phyloP scores from a whole-genome alignment of 2,329 filamentous ascomycete species.

The Neodidymelliopsis sp. region DNA sequence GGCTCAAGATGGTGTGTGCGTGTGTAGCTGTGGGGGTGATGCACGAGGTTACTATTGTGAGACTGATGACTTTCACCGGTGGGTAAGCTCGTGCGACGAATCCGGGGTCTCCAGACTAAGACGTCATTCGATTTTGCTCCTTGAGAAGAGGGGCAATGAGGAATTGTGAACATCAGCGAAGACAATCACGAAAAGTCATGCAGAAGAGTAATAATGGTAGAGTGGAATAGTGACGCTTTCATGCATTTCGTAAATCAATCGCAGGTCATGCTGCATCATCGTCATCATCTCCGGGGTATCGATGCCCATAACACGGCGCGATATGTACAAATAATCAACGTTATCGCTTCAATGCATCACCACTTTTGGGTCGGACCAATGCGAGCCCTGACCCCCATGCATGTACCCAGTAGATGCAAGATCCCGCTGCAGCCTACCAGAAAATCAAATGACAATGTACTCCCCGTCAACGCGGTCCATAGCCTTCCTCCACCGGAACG shows the following conservation, averaged over 20 bases:
- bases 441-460: slow-evolving; percentile 58
- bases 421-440: slow-evolving; percentile 18
- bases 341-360: slow-evolving; percentile 17
- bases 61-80: slow-evolving; percentile 8
- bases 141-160: background rate
- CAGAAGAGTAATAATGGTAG: background rate
- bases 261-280: slow-evolving; percentile 16
- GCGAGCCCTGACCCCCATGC: slow-evolving; percentile 17
- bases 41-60: slow-evolving; percentile 6
- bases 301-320: slow-evolving; percentile 12
- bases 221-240: slow-evolving; percentile 18
- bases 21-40: slow-evolving; percentile 8
- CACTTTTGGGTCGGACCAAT: slow-evolving; percentile 16
- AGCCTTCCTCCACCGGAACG: slow-evolving; percentile 59
- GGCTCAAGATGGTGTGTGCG: background rate
- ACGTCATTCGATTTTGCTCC: slow-evolving; percentile 2
- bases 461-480: slow-evolving; percentile 60
- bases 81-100: slow-evolving; percentile 1
- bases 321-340: slow-evolving; percentile 16
- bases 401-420: slow-evolving; percentile 20
- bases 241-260: slow-evolving; percentile 17
- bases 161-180: background rate
- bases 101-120: background rate
- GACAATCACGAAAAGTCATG: background rate
- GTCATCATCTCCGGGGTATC: slow-evolving; percentile 13